phyloP scores from a whole-genome alignment of 192 early-diverging fungal species.

The Backusella liffmaniae region DNA sequence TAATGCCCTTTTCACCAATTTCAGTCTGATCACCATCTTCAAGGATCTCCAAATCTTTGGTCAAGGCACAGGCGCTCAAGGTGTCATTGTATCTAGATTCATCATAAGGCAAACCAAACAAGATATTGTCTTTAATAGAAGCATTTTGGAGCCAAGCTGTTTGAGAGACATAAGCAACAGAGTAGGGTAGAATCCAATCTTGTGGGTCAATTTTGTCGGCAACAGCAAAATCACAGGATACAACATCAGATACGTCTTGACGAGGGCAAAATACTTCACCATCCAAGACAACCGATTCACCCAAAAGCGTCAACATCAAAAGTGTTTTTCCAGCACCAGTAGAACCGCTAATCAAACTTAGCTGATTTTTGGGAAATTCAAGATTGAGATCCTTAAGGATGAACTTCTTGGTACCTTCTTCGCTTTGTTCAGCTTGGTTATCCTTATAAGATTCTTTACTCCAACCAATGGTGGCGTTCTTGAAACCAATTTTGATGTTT shows the following conservation, averaged over 20 bases:
- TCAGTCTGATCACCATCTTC: constrained; percentile 80
- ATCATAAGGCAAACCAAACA: constrained; percentile 46
- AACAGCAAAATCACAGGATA: constrained; percentile 46
- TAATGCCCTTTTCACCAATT: constrained; percentile 84
- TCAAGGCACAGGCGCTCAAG: constrained; percentile 71
- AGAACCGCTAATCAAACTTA: constrained; percentile 63
- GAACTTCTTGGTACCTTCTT: constrained; percentile 68
- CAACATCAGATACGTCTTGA: constrained; percentile 72
- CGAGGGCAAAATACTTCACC: constrained; percentile 49
- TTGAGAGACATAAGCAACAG: constrained; percentile 80
- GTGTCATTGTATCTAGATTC: constrained; percentile 29
- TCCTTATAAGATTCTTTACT: constrained; percentile 50
- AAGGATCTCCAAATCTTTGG: constrained; percentile 76
- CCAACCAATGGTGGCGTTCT: constrained; percentile 59
- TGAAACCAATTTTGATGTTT: constrained; percentile 34
- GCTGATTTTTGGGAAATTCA: constrained; percentile 48
- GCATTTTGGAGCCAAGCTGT: constrained; percentile 70
- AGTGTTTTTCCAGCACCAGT: constrained; percentile 90
- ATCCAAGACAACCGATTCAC: constrained; percentile 48
- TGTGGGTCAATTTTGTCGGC: constrained; percentile 41
- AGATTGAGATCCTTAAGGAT: constrained; percentile 45
- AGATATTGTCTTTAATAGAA: constrained; percentile 74
- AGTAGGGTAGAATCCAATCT: constrained; percentile 37
- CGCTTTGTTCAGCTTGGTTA: constrained; percentile 81
- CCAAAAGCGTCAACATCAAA: constrained; percentile 77